Evolutionary conservation across 1,139 yeast species (phyloP), one percentile per base, ranked within the genome.

Genomic region (Pichia sp.): DNA sequence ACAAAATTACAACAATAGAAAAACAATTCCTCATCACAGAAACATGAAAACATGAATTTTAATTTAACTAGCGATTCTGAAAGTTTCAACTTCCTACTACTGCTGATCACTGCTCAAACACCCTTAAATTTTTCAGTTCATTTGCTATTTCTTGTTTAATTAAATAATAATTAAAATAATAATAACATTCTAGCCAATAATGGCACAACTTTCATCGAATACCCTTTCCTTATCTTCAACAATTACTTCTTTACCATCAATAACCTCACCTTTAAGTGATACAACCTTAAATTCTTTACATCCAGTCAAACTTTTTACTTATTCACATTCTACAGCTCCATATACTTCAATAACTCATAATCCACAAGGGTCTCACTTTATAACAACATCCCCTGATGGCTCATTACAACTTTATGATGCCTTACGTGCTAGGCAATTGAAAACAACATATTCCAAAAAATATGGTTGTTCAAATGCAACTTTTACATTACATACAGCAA

Each of bases 381-480:
- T 94, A 32, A 77, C 95, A 3, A 74, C 96, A 0, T 87, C 92
- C 3, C 78, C 82, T 10, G 95, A 87, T 64, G 90, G 87, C 57
- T 74, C 87, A 22, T 80, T 92, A 55, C 95, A 87, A 58, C 66
- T 94, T 23, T 92, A 87, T 61, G 96, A 90, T 63, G 73, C 81
- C 27, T 73, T 78, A 40, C 72, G 77, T 44, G 97, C 97, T 1
- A 70, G 74, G 30, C 83, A 79, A 52, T 54, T 68, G 41, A 80
- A 78, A 52, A 80, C 87, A 6, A 74, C 87, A 6, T 83, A 79
- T 52, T 82, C 95, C 25, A 92, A 87, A 64, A 92, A 92, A 60
- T 92, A 92, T 56, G 98, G 99, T 0, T 87, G 90, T 47, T 89
- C 87, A 58, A 66, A 87, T 36, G 97, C 96, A 2, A 71, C 80